phyloP scores from a whole-genome alignment of 495 filamentous ascomycete genomes.

The Podospora appendiculata region DNA sequence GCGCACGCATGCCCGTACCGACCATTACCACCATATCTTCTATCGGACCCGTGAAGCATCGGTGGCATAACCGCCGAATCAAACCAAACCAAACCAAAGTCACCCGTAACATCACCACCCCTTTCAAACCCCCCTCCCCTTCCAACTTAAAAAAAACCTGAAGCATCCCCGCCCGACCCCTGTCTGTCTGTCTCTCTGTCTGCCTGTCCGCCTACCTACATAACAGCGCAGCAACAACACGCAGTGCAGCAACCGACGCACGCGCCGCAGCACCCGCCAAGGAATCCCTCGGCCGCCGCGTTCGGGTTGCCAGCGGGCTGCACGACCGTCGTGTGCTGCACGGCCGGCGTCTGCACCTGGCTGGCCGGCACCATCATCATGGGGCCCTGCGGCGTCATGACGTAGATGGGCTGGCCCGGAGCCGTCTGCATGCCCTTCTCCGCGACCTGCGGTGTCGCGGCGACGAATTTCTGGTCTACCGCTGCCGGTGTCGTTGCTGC shows the following conservation, averaged over 20 bases:
- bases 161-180: no score
- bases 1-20: no score
- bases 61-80: no score
- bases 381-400: background rate
- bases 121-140: no score
- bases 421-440: background rate
- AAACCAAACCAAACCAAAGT: no score
- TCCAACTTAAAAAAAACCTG: no score
- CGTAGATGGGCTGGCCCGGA: background rate
- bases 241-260: slow-evolving; percentile 5
- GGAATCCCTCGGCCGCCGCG: slow-evolving; percentile 2
- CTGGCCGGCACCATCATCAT: background rate
- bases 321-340: background rate
- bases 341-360: background rate
- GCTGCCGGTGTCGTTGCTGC: background rate
- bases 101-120: no score
- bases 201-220: no score
- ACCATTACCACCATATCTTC: no score
- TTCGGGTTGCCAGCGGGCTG: background rate
- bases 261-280: slow-evolving; percentile 2
- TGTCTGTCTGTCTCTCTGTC: no score
- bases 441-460: background rate
- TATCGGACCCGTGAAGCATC: no score
- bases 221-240: slow-evolving; percentile 7
- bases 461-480: background rate